These are phyloP conservation scores for Ophiostoma piceae DNA, from an alignment of 2,329 filamentous ascomycete genomes.

Conservation along the genomic window DNA sequence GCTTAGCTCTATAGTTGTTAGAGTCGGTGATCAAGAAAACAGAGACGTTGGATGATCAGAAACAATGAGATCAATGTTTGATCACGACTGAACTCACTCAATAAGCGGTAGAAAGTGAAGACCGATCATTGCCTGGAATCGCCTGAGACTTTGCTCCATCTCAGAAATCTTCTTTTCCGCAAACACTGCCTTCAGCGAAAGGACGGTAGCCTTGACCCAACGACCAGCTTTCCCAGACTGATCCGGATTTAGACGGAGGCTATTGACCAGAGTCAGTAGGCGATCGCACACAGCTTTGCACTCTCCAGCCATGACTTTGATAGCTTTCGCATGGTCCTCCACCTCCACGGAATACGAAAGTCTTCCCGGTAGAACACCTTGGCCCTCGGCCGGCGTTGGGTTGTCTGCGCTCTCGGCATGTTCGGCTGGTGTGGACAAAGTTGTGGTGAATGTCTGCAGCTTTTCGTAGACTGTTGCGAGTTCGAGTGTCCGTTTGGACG, in stretches of 20 bases:
- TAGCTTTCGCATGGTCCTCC: background rate
- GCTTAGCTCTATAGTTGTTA: background rate
- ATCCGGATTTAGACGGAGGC: background rate
- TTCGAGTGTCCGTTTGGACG: background rate
- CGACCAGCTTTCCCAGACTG: background rate
- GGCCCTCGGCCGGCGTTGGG: no score
- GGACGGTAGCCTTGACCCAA: background rate
- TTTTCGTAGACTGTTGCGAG: background rate
- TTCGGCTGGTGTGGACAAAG: background rate
- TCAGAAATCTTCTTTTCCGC: background rate
- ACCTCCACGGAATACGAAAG: background rate
- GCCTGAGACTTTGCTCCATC: background rate
- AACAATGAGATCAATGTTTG: no score
- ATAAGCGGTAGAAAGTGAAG: background rate
- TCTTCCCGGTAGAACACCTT: background rate
- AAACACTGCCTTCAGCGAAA: background rate
- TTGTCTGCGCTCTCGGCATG: background rate
- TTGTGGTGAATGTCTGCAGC: background rate
- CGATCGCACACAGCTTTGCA: background rate
- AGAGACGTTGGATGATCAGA: no score
- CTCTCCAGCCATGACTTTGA: background rate
- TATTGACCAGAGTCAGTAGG: background rate
- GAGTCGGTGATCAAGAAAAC: no score
- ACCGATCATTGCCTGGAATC: background rate
- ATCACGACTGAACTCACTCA: background rate